phyloP scores from a whole-genome alignment of 208 protist genomes.

The Trypanosoma brucei region DNA sequence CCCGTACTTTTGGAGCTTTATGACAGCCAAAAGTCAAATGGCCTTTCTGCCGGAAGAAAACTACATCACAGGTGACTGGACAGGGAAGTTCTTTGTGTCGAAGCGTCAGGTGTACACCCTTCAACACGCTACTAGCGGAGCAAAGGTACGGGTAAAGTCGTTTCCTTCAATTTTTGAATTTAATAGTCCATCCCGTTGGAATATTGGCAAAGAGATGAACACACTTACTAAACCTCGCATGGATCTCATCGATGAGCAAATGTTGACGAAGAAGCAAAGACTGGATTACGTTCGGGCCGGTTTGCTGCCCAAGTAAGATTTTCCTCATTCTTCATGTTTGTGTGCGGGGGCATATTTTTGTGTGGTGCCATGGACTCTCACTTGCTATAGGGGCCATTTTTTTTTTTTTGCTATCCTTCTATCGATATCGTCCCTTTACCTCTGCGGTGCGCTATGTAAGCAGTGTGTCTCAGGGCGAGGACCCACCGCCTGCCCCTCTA shows the following conservation, averaged over 20 bases:
- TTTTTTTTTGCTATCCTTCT: too few species aligned
- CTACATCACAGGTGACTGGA: conserved; percentile 91
- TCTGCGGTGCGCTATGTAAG: too few species aligned
- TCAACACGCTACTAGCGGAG: conserved; percentile 82
- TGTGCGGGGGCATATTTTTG: background rate
- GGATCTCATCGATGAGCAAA: conserved; percentile 90
- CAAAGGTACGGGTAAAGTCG: conserved; percentile 77
- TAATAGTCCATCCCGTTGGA: conserved; percentile 83
- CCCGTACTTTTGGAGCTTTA: conserved; percentile 86
- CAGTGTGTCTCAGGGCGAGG: too few species aligned
- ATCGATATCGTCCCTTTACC: too few species aligned
- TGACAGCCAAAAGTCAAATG: conserved; percentile 78
- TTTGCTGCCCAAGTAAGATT: conserved; percentile 71
- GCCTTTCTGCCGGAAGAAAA: conserved; percentile 85
- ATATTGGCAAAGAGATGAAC: conserved; percentile 86
- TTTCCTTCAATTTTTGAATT: conserved; percentile 88
- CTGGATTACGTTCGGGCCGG: conserved; percentile 86
- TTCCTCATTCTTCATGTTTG: background rate
- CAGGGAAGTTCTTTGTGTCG: conserved; percentile 88
- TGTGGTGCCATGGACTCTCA: too few species aligned
- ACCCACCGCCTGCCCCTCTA: too few species aligned
- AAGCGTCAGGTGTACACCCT: conserved; percentile 88
- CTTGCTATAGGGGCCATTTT: too few species aligned
- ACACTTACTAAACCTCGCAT: conserved; percentile 83
- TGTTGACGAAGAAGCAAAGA: conserved; percentile 89